These are phyloP conservation scores for Venturia effusa DNA, from an alignment of 2,329 filamentous ascomycete species.

Conservation along the genomic window DNA sequence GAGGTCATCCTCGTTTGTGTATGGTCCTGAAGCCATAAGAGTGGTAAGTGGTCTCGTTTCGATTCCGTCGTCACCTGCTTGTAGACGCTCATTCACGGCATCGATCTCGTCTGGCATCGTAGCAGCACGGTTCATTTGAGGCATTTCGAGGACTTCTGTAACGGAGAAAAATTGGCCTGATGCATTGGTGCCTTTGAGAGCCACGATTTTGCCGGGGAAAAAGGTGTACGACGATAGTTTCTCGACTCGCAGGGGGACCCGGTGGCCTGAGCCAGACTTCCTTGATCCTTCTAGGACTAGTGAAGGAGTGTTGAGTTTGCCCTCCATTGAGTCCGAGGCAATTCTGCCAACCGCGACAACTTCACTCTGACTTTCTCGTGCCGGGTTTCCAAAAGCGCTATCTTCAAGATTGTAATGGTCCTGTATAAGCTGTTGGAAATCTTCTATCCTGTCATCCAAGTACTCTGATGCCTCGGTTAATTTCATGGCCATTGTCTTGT, in stretches of 20 bases:
- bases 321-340: conserved; percentile 70
- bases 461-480: conserved; percentile 85
- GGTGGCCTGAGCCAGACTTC: conserved; percentile 67
- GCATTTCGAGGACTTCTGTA: conserved; percentile 62
- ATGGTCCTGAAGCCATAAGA: conserved; percentile 74
- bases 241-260: conserved; percentile 70
- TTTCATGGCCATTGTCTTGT: conserved; percentile 92
- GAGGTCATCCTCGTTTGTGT: conserved; percentile 84
- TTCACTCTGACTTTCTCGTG: conserved; percentile 71
- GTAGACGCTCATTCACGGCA: conserved; percentile 56
- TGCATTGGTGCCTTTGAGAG: conserved; percentile 74
- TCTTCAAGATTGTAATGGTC: conserved; percentile 67
- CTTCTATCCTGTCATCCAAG: conserved; percentile 89
- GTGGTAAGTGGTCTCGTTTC: conserved; percentile 59
- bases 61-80: conserved; percentile 48
- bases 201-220: conserved; percentile 91
- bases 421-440: conserved; percentile 65
- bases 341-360: conserved; percentile 87
- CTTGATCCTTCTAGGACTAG: conserved; percentile 82
- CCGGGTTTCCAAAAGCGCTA: conserved; percentile 75
- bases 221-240: conserved; percentile 63
- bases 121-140: conserved; percentile 63
- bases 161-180: conserved; percentile 76
- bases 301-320: conserved; percentile 74
- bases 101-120: conserved; percentile 57